phyloP scores from a whole-genome alignment of 2,329 filamentous ascomycete genomes.

The Claviceps paspali region DNA sequence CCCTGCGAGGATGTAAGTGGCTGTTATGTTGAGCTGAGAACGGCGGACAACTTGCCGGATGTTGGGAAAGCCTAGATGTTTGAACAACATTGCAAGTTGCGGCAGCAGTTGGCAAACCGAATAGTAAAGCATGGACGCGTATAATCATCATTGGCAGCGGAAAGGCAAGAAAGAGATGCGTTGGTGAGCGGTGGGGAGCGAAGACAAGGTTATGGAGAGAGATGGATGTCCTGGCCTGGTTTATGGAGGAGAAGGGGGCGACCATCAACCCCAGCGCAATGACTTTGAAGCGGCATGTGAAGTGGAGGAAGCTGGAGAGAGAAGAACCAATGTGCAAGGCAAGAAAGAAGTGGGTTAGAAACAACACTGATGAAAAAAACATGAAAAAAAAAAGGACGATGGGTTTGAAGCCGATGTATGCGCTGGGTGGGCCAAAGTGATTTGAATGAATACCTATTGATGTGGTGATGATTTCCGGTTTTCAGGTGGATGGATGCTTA shows the following conservation, averaged over 20 bases:
- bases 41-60: constrained; percentile 2
- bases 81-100: background rate
- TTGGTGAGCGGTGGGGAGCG: constrained; percentile 14
- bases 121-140: constrained; percentile 3
- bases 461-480: too few species aligned
- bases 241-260: too few species aligned
- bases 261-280: too few species aligned
- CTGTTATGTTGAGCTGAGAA: constrained; percentile 18
- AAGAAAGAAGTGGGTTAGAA: too few species aligned
- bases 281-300: background rate
- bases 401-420: too few species aligned
- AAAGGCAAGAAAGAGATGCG: constrained; percentile 11
- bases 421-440: too few species aligned
- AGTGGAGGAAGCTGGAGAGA: background rate
- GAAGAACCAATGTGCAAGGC: too few species aligned
- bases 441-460: too few species aligned
- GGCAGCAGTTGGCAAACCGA: constrained; percentile 5
- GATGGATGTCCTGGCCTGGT: background rate
- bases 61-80: background rate
- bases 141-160: constrained; percentile 14
- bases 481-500: too few species aligned
- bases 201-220: constrained; percentile 10
- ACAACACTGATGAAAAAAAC: too few species aligned
- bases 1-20: constrained; percentile 23
- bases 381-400: too few species aligned